phyloP scores from a whole-genome alignment of 371 early-diverging fungal genomes.

The Mucor circinelloides region DNA sequence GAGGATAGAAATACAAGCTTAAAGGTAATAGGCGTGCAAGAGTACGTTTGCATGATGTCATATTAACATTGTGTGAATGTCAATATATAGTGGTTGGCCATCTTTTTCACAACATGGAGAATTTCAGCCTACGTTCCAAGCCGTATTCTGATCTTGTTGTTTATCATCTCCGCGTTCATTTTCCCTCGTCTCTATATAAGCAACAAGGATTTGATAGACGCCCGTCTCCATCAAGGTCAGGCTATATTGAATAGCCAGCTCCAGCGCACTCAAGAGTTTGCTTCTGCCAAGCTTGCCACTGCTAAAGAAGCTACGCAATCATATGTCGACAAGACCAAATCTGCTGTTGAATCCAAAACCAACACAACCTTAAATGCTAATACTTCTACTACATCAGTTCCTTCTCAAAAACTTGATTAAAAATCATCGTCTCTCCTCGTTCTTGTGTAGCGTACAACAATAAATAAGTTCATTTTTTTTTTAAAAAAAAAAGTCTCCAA shows the following conservation, averaged over 20 bases:
- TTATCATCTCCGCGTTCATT: constrained; percentile 27
- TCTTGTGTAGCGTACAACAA: constrained; percentile 20
- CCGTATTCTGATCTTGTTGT: constrained; percentile 14
- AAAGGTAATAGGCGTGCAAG: constrained; percentile 18
- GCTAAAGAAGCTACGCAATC: not conserved
- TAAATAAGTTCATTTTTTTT: constrained; percentile 8
- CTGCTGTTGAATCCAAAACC: not conserved
- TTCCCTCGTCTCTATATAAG: constrained; percentile 36
- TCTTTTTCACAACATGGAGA: constrained; percentile 32
- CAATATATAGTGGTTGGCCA: constrained; percentile 26
- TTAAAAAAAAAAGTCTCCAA: not conserved
- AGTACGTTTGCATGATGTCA: not conserved
- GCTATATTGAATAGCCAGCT: constrained; percentile 15
- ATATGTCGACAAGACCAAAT: not conserved
- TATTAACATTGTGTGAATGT: not conserved
- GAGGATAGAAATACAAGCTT: constrained; percentile 33
- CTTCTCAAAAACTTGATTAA: constrained; percentile 10
- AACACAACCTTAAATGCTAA: not conserved
- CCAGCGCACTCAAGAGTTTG: constrained; percentile 1
- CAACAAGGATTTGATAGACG: constrained; percentile 36
- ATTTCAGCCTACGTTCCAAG: constrained; percentile 32
- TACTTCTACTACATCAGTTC: not conserved
- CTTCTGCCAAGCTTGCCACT: not conserved
- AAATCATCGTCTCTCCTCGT: constrained; percentile 10
- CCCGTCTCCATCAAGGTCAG: constrained; percentile 36